These are phyloP conservation scores for Dictyophora rubrovolvata DNA, from an alignment of 768 basidiomycete genomes.

Conservation along the genomic window DNA sequence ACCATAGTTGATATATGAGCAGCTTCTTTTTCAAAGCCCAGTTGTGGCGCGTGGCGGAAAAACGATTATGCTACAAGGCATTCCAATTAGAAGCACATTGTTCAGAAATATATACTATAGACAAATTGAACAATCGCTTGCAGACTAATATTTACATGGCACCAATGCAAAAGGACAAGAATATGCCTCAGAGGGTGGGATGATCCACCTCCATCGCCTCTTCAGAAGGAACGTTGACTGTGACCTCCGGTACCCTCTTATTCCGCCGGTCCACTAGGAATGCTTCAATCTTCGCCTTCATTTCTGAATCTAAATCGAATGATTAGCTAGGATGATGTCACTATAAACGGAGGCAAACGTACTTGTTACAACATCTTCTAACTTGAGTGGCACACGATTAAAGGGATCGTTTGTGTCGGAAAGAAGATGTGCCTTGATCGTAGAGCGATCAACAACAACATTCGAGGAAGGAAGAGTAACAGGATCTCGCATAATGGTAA, in stretches of 20 bases:
- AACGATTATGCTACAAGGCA: background rate
- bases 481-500: slow-evolving; percentile 90
- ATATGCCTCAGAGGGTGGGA: background rate
- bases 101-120: background rate
- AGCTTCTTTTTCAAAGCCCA: background rate
- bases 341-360: slow-evolving; percentile 18
- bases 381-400: slow-evolving; percentile 73
- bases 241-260: slow-evolving; percentile 19
- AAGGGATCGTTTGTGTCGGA: slow-evolving; percentile 93
- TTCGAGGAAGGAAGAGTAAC: slow-evolving; percentile 81
- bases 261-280: slow-evolving; percentile 52
- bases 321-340: slow-evolving; percentile 10
- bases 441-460: slow-evolving; percentile 71
- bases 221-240: slow-evolving; percentile 12
- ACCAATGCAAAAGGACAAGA: background rate
- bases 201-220: slow-evolving; percentile 24
- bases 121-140: background rate
- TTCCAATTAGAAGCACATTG: background rate
- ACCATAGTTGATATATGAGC: background rate
- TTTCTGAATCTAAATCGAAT: slow-evolving; percentile 42
- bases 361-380: slow-evolving; percentile 76
- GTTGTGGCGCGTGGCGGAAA: background rate
- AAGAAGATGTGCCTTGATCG: slow-evolving; percentile 90
- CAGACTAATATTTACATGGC: background rate
- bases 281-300: slow-evolving; percentile 65